Base-by-base conservation (phyloP, 2,329 filamentous ascomycete genomes). In the Epichloe glyceriae region DNA sequence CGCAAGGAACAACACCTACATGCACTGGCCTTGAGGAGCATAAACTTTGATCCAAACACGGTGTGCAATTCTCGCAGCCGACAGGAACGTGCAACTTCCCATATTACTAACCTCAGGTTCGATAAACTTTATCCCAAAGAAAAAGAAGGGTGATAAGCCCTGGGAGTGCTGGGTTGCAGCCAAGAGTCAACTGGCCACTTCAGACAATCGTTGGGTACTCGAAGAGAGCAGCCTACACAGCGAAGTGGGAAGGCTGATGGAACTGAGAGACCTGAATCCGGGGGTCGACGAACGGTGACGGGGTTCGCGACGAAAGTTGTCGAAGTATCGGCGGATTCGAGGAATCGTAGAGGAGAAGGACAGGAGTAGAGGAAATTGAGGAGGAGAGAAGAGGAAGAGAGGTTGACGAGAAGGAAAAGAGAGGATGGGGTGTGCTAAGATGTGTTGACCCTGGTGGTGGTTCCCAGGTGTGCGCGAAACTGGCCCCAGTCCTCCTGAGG, bases 321-420 rank as follows among this genome's bases (percentile, higher is more conserved):
- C 63, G 58, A 56, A 53, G 55, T 55, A 55, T 67, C 55, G 64
- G 61, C 59, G 64, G 66, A 66, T 67, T 68, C 66, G 62, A 63
- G 55, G 57, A 58, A 54, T 62, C 62, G 63, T 62, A 60, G 59
- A 58, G 56, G 50, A 52, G 54, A 43, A 47, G 53, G 54, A 53
- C 53, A 55, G 54, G 50, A 53, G 53, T 42, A 53, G 47, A 53
- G 54, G 55, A 49, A 52, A 47, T 56, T 48, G 52, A 53, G 50
- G 53, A 48, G 22, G 53, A 49, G 47, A 37, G 40, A 50, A 47
- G 49, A 37, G 38, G 47, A 12, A 52, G 30, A 22, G 47, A 52
- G 41, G 50, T 53, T 51, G 51, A 53, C 52, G 49, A 50, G 41
- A 50, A 47, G 17, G 42, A 48, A 10, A 33, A 26, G 35, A 52